Evolutionary conservation across 1,139 yeast genomes (phyloP), one percentile per base, ranked within the genome.

Genomic region (Nakaseomyces glabratus): DNA sequence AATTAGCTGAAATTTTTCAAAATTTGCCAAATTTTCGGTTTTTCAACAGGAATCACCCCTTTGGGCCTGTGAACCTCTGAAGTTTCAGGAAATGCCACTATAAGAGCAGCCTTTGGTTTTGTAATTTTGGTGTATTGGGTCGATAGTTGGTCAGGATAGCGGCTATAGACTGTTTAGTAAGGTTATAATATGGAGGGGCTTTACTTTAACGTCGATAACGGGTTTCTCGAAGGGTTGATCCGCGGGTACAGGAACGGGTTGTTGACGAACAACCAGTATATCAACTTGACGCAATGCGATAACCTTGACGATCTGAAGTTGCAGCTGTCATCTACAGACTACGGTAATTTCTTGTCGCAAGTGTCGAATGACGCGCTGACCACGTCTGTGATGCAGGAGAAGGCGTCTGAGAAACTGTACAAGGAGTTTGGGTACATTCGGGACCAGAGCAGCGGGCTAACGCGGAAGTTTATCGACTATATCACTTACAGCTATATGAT

Each of bases 401-500:
- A 75, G 51, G 77, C 93, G 35, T 72, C 81, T 17, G 71, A 70
- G 46, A 85, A 82, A 58, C 66, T 90, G 43, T 80, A 77, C 51
- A 76, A 74, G 34, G 95, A 90, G 58, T 93, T 86, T 61, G 77
- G 82, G 44, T 90, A 86, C 60, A 68, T 93, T 41, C 75, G 81
- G 44, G 73, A 82, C 26, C 95, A 90, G 59, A 77, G 95, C 2
- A 76, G 81, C 24, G 90, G 88, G 40, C 81, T 78, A 25, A 65
- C 88, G 51, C 66, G 85, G 33, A 73, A 76, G 57, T 86, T 88
- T 55, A 70, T 93, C 73, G 95, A 93, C 58, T 93, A 66, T 60
- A 85, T 93, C 55, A 79, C 93, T 31, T 90, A 86, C 58, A 93
- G 96, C 9, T 93, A 93, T 63, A 93, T 93, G 99, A 93, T 93